Percentiles rank a stretch among this genome's conserved stretches.
phyloP scores from a whole-genome alignment of 2,329 filamentous ascomycete genomes.

The Exophiala dermatitidis region DNA sequence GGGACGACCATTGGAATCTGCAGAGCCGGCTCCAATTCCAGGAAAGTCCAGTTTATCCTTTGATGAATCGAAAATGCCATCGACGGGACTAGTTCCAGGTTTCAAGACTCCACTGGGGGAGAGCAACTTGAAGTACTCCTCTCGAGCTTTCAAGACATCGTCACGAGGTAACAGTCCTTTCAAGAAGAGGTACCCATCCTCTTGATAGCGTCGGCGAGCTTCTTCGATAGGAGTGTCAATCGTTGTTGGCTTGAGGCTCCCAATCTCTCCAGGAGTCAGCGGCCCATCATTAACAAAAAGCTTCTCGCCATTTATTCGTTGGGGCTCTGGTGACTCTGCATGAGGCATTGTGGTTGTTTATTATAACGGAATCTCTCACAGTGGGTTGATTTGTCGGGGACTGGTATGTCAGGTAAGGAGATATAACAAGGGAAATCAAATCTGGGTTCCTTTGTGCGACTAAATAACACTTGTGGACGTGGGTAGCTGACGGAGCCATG shows the following conservation, averaged over 20 bases:
- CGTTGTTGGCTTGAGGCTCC: constrained; percentile 38
- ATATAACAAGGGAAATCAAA: too few species aligned
- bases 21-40: constrained; percentile 48
- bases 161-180: constrained; percentile 48
- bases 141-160: constrained; percentile 47
- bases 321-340: constrained; percentile 4
- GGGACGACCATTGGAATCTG: constrained; percentile 40
- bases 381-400: background rate
- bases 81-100: constrained; percentile 44
- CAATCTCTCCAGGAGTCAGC: constrained; percentile 41
- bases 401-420: too few species aligned
- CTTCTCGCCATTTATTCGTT: constrained; percentile 4
- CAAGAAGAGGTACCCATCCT: constrained; percentile 51
- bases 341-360: constrained; percentile 14
- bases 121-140: constrained; percentile 49
- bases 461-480: too few species aligned
- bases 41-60: constrained; percentile 42
- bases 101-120: constrained; percentile 51
- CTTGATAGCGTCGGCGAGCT: constrained; percentile 40
- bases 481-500: too few species aligned
- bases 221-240: constrained; percentile 43
- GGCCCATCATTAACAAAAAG: constrained; percentile 43
- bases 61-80: constrained; percentile 47
- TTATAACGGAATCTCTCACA: background rate
- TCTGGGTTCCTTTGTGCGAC: too few species aligned